Percentiles rank a stretch among this genome's conserved stretches.
Conservation (phyloP, 2,329 filamentous ascomycete species). For the Epichloe coenophiala region DNA sequence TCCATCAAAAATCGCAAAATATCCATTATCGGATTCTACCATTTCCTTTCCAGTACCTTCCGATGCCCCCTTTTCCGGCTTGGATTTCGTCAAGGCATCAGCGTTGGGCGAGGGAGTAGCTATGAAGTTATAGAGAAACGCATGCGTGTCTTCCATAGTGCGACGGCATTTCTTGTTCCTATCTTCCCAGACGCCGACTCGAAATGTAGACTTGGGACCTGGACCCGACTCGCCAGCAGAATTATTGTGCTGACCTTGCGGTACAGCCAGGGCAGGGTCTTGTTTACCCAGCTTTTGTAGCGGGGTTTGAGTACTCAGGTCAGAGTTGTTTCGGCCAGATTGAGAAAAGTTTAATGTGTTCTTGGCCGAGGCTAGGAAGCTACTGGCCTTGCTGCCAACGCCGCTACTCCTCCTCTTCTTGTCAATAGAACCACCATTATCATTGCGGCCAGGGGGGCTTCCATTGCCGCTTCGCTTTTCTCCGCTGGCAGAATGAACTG, state of each 20-base stretch:
- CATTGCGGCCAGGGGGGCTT: slow-evolving; percentile 42
- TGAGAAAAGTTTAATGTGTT: slow-evolving; percentile 60
- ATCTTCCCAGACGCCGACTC: slow-evolving; percentile 93
- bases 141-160: slow-evolving; percentile 99
- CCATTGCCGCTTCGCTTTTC: slow-evolving; percentile 52
- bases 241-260: slow-evolving; percentile 89
- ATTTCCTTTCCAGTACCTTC: slow-evolving; percentile 34
- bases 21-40: slow-evolving; percentile 92
- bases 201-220: slow-evolving; percentile 79
- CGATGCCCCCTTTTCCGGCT: slow-evolving; percentile 23
- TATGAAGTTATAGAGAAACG: slow-evolving; percentile 95
- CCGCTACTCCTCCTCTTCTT: slow-evolving; percentile 87
- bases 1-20: slow-evolving; percentile 97
- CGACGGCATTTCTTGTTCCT: slow-evolving; percentile 95
- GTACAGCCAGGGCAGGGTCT: slow-evolving; percentile 75
- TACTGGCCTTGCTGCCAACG: slow-evolving; percentile 71
- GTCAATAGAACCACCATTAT: slow-evolving; percentile 37
- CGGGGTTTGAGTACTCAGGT: slow-evolving; percentile 23
- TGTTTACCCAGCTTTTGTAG: slow-evolving; percentile 72
- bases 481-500: slow-evolving; percentile 35
- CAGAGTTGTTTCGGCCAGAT: slow-evolving; percentile 32
- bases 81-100: slow-evolving; percentile 28
- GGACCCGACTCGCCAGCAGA: slow-evolving; percentile 91
- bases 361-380: slow-evolving; percentile 80
- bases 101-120: slow-evolving; percentile 58